Evolutionary conservation across 225 moss, liverwort and hornwort genomes (phyloP), one percentile per base, ranked within the genome.

Genomic region (Ulota crispa): DNA sequence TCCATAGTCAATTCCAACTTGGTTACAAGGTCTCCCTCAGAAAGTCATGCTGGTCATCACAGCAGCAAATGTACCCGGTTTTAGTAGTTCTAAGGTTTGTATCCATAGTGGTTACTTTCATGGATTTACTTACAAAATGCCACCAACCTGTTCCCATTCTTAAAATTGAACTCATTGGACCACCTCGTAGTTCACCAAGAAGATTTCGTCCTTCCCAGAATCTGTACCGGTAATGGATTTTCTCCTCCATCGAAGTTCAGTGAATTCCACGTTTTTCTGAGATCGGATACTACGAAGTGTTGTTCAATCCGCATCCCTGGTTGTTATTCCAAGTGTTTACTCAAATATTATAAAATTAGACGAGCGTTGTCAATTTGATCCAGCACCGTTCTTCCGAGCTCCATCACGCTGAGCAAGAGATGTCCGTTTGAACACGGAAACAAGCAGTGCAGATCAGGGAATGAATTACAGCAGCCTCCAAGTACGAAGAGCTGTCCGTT

Each of bases 161-260:
- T 16, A 54, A 79, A 53, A 55, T 74, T 55, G 24, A 68, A 60
- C 81, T 66, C 8, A 2, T 70, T 70, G 62, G 70, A 62, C 52
- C 7, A 63, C 52, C 70, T 54, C 0, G 5, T 28, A 37, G 73
- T 73, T 60, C 68, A 81, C 31, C 62, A 53, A 56, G 18, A 64
- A 65, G 50, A 75, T 79, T 86, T 55, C 1, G 57, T 82, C 75
- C 75, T 70, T 45, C 28, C 18, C 56, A 56, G 63, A 9, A 75
- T 47, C 63, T 83, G 70, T 55, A 47, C 47, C 9, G 2, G n/a
- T 64, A 5, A 60, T 47, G 34, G 61, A 4, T 24, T n/a, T 18
- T 54, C 81, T 54, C 55, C 55, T 65, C 32, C 74, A 24, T 4
- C 6, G 23, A n/a, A 56, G 53, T 73, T 73, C 73, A 74, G 18